These are phyloP conservation scores for Barnettozyma pratensis DNA, from an alignment of 805 yeast species.

Conservation along the genomic window DNA sequence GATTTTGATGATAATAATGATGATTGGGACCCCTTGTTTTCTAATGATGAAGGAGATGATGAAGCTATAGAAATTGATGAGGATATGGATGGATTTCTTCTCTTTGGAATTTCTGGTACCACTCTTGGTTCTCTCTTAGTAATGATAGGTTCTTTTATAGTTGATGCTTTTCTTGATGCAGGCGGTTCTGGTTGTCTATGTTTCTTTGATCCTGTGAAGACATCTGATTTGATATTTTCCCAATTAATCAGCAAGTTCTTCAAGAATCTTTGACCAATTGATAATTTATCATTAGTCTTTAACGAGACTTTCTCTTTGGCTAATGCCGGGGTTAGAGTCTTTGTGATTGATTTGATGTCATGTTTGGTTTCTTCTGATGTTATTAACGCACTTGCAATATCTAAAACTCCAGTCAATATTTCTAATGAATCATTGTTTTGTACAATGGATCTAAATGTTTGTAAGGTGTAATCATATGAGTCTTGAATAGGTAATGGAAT, in stretches of 20 bases:
- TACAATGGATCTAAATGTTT: conserved; percentile 32
- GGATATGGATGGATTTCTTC: conserved; percentile 12
- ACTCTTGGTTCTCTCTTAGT: conserved; percentile 13
- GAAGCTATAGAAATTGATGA: conserved; percentile 7
- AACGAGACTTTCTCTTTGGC: conserved; percentile 44
- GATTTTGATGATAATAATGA: not conserved
- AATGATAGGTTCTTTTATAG: conserved; percentile 6
- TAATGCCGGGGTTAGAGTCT: conserved; percentile 38
- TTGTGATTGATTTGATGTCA: conserved; percentile 21
- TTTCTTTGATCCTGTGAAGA: conserved; percentile 3
- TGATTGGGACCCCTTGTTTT: conserved; percentile 1
- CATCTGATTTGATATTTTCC: conserved; percentile 22
- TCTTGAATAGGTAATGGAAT: conserved; percentile 52
- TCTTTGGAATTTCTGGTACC: conserved; percentile 11
- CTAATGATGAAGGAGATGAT: not conserved
- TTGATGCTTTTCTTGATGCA: conserved; percentile 16
- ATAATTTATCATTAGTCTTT: conserved; percentile 39
- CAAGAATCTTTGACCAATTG: conserved; percentile 49
- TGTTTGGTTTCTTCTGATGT: conserved; percentile 41
- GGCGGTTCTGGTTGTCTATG: conserved; percentile 11
- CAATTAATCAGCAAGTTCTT: conserved; percentile 50
- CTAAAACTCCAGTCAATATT: conserved; percentile 36
- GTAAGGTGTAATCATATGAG: conserved; percentile 37
- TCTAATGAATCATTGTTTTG: conserved; percentile 25
- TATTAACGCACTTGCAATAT: conserved; percentile 31